Evolutionary conservation across 805 yeast species (phyloP).

Genomic region (Jamesozyma piceae): DNA sequence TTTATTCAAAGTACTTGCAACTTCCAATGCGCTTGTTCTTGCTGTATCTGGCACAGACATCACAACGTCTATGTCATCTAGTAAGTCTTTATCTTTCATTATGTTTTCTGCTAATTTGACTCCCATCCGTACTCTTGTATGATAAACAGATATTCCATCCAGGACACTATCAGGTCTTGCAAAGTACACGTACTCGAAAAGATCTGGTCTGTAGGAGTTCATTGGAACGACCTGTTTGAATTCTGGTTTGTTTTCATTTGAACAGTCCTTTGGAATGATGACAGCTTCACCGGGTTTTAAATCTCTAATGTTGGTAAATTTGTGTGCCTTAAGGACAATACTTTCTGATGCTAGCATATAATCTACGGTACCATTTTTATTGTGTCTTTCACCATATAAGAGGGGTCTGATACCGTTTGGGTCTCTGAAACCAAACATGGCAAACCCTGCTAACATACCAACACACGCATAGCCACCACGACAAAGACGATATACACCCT

Average conservation of each 20-base stretch:
- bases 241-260: conserved; percentile 47
- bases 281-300: conserved; percentile 94
- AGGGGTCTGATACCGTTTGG: conserved; percentile 95
- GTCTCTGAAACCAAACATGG: conserved; percentile 90
- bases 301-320: conserved; percentile 71
- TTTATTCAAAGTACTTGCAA: conserved; percentile 69
- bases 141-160: conserved; percentile 94
- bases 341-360: conserved; percentile 94
- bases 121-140: conserved; percentile 91
- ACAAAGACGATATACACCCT: conserved; percentile 69
- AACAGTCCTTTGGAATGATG: conserved; percentile 69
- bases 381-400: conserved; percentile 70
- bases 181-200: conserved; percentile 94
- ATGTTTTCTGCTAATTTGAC: conserved; percentile 73
- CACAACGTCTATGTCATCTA: conserved; percentile 74
- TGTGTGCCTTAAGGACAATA: conserved; percentile 88
- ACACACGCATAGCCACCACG: conserved; percentile 97
- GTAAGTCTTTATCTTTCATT: conserved; percentile 38
- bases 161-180: conserved; percentile 95
- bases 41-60: conserved; percentile 98
- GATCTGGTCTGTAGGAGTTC: conserved; percentile 80
- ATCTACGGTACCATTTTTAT: conserved; percentile 62
- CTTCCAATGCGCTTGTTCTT: conserved; percentile 88
- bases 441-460: conserved; percentile 93
- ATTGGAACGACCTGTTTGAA: conserved; percentile 78